Base-by-base conservation (phyloP, 116 monocot genomes). In the Cymodocea nodosa region DNA sequence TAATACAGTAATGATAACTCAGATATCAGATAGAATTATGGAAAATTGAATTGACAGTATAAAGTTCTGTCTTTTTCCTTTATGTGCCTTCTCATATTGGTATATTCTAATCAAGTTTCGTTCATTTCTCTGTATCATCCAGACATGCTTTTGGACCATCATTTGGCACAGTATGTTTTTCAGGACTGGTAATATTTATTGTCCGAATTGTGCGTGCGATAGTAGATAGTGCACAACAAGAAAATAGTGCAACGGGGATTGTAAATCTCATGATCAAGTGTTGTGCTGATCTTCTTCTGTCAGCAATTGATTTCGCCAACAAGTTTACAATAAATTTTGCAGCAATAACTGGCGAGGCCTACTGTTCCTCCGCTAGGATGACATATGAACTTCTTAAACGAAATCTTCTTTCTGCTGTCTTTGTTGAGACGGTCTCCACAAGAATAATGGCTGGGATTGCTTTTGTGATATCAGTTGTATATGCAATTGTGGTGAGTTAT, bases 61-160 rank as follows among this genome's bases (percentile, higher is more conserved):
- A 44, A 44, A 9, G 7, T 44, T 44, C 44, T 10, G 4, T 44
- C 12, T 7, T 8, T 44, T 8, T 44, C 30, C 30, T 30, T 30
- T 30, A 30, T 1, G 3, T 30, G 30, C 30, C 30, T 1, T 44
- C 5, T 22, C 4, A 10, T 50, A 6, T 11, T 15, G 39, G 50
- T 65, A 0, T 53, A 23, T n/a, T 67, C 12, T 34, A 34, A 34
- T 25, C 16, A 15, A 52, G 52, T 52, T 52, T 23, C 37, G 2
- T 19, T 56, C 16, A 60, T 44, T 67, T 73, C 18, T 36, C 59
- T 67, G 36, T 71, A 14, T 66, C 59, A 54, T 63, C 30, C 87
- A 94, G 94, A 66, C 81, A 90, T 83, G 94, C 90, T 59, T 90
- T 94, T 78, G 90, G 94, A 51, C 85, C 90, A 54, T 94, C 94